phyloP scores from a whole-genome alignment of 2,329 filamentous ascomycete species.

The Cordyceps javanica region DNA sequence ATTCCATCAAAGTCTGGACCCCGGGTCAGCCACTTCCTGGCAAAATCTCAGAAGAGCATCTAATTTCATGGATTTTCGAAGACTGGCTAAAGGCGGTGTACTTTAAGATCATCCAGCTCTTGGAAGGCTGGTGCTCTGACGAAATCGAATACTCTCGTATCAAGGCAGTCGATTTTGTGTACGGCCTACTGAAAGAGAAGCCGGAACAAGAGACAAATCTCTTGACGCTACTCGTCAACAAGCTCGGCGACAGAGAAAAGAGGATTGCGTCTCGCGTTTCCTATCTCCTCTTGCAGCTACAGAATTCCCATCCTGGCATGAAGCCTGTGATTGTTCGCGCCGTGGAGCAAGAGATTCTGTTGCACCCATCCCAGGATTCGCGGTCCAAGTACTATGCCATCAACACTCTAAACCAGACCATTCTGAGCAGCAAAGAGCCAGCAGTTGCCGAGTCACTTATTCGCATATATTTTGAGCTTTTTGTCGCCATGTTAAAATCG shows the following conservation, averaged over 20 bases:
- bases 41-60: constrained; percentile 65
- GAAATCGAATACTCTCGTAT: constrained; percentile 91
- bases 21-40: constrained; percentile 65
- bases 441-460: constrained; percentile 73
- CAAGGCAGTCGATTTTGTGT: constrained; percentile 84
- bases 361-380: constrained; percentile 78
- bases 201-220: constrained; percentile 96
- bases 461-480: constrained; percentile 87
- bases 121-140: constrained; percentile 90
- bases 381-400: constrained; percentile 94
- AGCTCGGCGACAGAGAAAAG: constrained; percentile 88
- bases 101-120: constrained; percentile 84
- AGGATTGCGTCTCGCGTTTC: constrained; percentile 94
- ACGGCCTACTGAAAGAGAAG: constrained; percentile 86
- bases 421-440: constrained; percentile 78
- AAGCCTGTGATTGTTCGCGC: constrained; percentile 78
- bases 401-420: constrained; percentile 95
- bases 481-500: constrained; percentile 72
- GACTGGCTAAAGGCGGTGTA: constrained; percentile 93
- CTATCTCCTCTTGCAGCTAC: constrained; percentile 85
- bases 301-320: constrained; percentile 88
- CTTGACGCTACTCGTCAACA: constrained; percentile 86
- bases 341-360: constrained; percentile 81
- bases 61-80: constrained; percentile 87
- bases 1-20: constrained; percentile 55